Conservation (phyloP, 2,329 filamentous ascomycete species). For the Sclerotinia nivalis region DNA sequence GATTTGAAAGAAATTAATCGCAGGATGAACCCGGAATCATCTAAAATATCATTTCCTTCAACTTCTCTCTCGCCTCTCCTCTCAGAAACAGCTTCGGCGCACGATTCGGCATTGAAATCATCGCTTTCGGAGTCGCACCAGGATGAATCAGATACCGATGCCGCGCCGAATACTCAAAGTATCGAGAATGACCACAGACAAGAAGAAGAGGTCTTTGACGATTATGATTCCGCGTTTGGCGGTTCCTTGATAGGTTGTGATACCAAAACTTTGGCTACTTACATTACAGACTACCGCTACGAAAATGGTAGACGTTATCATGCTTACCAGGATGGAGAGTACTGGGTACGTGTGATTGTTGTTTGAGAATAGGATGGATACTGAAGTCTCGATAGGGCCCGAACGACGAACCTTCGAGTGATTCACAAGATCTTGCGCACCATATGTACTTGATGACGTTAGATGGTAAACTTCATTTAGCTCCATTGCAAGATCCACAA, state of each 20-base stretch:
- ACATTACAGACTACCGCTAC: conserved; percentile 33
- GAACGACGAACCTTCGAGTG: conserved; percentile 47
- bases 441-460: conserved; percentile 41
- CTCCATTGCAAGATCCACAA: conserved; percentile 29
- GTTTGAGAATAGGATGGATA: not conserved
- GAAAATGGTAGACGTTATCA: conserved; percentile 53
- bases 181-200: conserved; percentile 2
- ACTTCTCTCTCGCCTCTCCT: not conserved
- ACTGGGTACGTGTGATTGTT: conserved; percentile 27
- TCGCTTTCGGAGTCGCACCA: not conserved
- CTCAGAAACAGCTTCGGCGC: not conserved
- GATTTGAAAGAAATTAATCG: not conserved
- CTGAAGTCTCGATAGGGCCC: conserved; percentile 38
- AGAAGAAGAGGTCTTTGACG: conserved; percentile 16
- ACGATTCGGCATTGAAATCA: not conserved
- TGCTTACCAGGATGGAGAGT: conserved; percentile 43
- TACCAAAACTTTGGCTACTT: conserved; percentile 30
- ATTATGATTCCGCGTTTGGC: conserved; percentile 30
- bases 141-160: not conserved
- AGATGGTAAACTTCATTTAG: conserved; percentile 31
- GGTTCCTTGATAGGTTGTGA: conserved; percentile 30
- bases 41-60: not conserved
- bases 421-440: conserved; percentile 48
- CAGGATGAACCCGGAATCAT: not conserved
- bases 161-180: not conserved